phyloP scores from a whole-genome alignment of 2,329 filamentous ascomycete species.

The Arthrobotrys sinensis region DNA sequence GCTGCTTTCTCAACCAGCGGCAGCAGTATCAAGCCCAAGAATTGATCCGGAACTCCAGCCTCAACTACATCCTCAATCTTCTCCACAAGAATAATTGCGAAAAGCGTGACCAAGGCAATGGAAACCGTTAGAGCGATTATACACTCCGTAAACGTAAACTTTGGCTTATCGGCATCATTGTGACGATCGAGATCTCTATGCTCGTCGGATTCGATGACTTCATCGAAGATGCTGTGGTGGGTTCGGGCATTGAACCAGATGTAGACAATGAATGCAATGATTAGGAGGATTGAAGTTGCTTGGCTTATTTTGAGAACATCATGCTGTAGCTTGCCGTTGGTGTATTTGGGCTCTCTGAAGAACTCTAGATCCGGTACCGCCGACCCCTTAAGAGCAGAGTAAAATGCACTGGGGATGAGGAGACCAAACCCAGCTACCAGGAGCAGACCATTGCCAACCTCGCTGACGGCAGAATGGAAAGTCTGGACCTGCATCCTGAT shows the following conservation, averaged over 20 bases:
- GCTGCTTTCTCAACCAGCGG: constrained; percentile 88
- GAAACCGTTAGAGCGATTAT: constrained; percentile 76
- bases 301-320: constrained; percentile 78
- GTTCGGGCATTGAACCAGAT: constrained; percentile 82
- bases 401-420: constrained; percentile 67
- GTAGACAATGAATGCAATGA: constrained; percentile 77
- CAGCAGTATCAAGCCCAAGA: constrained; percentile 81
- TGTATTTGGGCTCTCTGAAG: constrained; percentile 67
- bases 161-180: constrained; percentile 74
- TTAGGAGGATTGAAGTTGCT: constrained; percentile 78
- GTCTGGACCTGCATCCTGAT: constrained; percentile 77
- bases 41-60: constrained; percentile 73
- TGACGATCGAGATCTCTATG: constrained; percentile 76
- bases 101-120: constrained; percentile 79
- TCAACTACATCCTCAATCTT: constrained; percentile 77
- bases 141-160: constrained; percentile 82
- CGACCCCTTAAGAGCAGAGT: constrained; percentile 64
- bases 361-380: constrained; percentile 66
- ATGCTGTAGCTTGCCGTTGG: constrained; percentile 68
- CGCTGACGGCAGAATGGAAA: constrained; percentile 82
- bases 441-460: constrained; percentile 83
- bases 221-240: constrained; percentile 83
- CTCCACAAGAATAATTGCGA: constrained; percentile 80
- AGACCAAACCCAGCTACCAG: constrained; percentile 79
- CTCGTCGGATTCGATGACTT: constrained; percentile 81